Base-by-base conservation (phyloP, 2,329 filamentous ascomycete species). In the Sporothrix inflata region DNA sequence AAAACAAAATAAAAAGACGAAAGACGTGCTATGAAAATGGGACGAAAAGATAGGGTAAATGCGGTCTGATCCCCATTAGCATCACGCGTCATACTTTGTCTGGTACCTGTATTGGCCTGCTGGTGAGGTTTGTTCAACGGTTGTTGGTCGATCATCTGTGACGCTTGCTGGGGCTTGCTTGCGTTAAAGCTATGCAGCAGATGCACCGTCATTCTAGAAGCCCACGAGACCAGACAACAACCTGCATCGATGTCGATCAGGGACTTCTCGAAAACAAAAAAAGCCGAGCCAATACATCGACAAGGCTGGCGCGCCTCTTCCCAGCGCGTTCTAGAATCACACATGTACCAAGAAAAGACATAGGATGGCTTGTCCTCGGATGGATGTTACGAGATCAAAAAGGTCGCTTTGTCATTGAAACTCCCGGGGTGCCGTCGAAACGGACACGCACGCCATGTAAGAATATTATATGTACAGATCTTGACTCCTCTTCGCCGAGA, bases 341-440 rank as follows among this genome's bases (percentile, higher is more conserved):
- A 40, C 6, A 7, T 7, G 19, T 27, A 55, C 12, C 12, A n/a
- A 55, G 27, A 38, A 14, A n/a, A 40, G 34, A 40, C 6, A 27
- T 21, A 21, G 38, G 38, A 21, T 14, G 38, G 38, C 12, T 6
- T 7, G 6, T 12, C 8, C 21, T 21, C 9, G 11, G 55, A 40
- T 16, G n/a, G 21, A 1, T 12, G 16, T 53, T 30, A 27, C 53
- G 12, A 12, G 1, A 42, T 21, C 12, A 45, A 65, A 24, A 24
- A 45, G 14, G 27, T 65, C 60, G 60, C 60, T 65, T 34, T 60
- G 21, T 65, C 60, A 45, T 65, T 45, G 38, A 63, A 45, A 45
- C 60, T 27, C 60, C 60, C 19, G 30, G 55, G 24, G 2, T 12
- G 19, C 12, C 4, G 11, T 45, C n/a, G n/a, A 45, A 16, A 45